Conservation (phyloP, 441 rosid genomes). For the Erysimum cheiri region DNA sequence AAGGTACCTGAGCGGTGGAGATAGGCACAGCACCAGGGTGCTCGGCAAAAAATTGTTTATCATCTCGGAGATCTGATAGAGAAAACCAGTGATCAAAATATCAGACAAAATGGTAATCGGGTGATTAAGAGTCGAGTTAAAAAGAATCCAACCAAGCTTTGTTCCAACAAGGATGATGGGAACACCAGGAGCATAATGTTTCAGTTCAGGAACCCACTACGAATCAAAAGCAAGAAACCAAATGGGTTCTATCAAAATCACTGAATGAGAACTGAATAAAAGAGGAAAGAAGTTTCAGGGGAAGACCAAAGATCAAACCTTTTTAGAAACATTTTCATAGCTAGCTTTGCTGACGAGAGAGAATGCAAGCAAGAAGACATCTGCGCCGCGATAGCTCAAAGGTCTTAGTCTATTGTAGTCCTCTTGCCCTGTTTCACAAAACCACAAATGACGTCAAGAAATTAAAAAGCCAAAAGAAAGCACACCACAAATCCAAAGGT, state of each 20-base stretch:
- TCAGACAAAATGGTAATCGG: background rate
- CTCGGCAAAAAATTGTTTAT: slow-evolving; percentile 71
- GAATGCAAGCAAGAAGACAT: slow-evolving; percentile 88
- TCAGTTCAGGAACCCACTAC: slow-evolving; percentile 95
- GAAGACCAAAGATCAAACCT: slow-evolving; percentile 47
- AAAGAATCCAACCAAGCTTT: slow-evolving; percentile 74
- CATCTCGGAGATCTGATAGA: slow-evolving; percentile 86
- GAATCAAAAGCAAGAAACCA: slow-evolving; percentile 34
- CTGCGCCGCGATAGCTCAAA: slow-evolving; percentile 94
- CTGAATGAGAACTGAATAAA: slow-evolving; percentile 4
- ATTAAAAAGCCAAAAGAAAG: slow-evolving; percentile 3
- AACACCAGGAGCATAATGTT: slow-evolving; percentile 95
- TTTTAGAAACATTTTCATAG: slow-evolving; percentile 89
- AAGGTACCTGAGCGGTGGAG: slow-evolving; percentile 72
- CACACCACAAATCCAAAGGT: background rate
- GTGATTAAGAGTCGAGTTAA: slow-evolving; percentile 19
- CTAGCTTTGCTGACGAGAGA: slow-evolving; percentile 96
- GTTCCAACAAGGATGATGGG: slow-evolving; percentile 94
- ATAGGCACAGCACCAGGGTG: slow-evolving; percentile 94
- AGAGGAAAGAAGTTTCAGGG: slow-evolving; percentile 8
- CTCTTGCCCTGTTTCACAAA: slow-evolving; percentile 88
- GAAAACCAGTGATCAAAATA: background rate
- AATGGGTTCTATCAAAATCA: slow-evolving; percentile 36
- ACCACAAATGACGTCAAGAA: no score
- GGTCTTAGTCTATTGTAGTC: slow-evolving; percentile 92